Base-by-base conservation (phyloP, 192 early-diverging fungal genomes). In the Coemansia umbellata region DNA sequence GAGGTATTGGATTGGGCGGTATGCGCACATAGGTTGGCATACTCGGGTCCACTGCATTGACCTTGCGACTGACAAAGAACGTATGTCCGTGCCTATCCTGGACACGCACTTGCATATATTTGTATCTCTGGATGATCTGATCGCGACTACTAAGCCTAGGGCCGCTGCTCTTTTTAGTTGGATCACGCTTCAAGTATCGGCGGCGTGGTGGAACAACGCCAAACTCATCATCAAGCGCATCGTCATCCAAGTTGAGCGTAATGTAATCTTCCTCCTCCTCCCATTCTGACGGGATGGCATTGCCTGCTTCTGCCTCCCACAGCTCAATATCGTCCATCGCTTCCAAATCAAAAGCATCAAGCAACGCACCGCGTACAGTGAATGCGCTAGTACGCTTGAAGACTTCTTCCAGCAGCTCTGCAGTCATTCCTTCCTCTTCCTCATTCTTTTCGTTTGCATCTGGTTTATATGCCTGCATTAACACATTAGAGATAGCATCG, bases 381-480 rank as follows among this genome's bases (percentile, higher is more conserved):
- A 96, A 94, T n/a, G 82, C 81, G 14, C 90, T 91, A 4, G 93
- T 96, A 27, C 89, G 83, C 57, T 86, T 84, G 47, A 96, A 96
- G 18, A 96, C 83, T 58, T 96, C 91, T 59, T 94, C 88, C 9
- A 94, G 78, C 53, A 93, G 91, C 51, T 86, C 85, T 52, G 80
- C 75, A 17, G 88, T 81, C 53, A 91, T 78, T 11, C 74, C 70
- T 60, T 67, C 58, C 27, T 61, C 55, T n/a, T 30, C 41, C 4
- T 6, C 33, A 47, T 9, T 4, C 18, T 35, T 31, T 14, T 9
- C 24, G 9, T 4, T 26, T 5, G 31, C 3, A 33, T 17, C 44
- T 47, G 31, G 9, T 8, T 6, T 32, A 15, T n/a, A 40, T 17
- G 26, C 15, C 11, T 1, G 23, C 15, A 27, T 40, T 8, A 32